Evolutionary conservation across 1,284 basidiomycete species (phyloP).

Genomic region (Hymenochaete sp.): DNA sequence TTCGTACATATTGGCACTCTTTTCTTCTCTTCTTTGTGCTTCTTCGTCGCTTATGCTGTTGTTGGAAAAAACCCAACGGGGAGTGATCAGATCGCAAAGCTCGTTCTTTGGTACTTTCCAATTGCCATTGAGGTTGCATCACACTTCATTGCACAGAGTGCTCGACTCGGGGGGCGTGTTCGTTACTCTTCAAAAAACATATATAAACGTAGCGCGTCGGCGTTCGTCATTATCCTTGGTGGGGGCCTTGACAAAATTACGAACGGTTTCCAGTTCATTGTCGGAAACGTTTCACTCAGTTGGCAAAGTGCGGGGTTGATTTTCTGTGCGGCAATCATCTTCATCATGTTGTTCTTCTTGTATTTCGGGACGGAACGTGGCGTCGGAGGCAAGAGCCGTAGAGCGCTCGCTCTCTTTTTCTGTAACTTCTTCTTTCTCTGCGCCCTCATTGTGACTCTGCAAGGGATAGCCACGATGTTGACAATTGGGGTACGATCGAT

Average conservation of each 20-base stretch:
- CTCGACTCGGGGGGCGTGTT: not conserved
- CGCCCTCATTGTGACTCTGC: constrained; percentile 16
- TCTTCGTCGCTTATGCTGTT: constrained; percentile 12
- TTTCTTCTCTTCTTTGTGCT: constrained; percentile 11
- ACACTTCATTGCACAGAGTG: constrained; percentile 6
- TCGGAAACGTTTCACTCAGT: constrained; percentile 10
- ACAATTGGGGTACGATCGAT: constrained; percentile 12
- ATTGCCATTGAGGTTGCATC: constrained; percentile 13
- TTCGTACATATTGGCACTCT: constrained; percentile 15
- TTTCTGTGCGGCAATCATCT: constrained; percentile 6
- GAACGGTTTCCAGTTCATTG: constrained; percentile 10
- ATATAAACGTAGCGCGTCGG: constrained; percentile 1
- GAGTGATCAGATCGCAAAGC: constrained; percentile 9
- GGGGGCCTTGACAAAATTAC: constrained; percentile 15
- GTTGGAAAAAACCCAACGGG: not conserved
- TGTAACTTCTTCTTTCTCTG: constrained; percentile 15
- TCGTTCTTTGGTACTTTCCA: constrained; percentile 16
- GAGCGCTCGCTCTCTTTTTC: constrained; percentile 12
- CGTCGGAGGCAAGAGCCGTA: not conserved
- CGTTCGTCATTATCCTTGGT: constrained; percentile 11
- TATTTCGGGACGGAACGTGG: constrained; percentile 9
- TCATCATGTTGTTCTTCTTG: constrained; percentile 4
- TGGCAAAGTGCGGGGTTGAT: constrained; percentile 3
- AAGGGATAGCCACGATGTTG: constrained; percentile 10
- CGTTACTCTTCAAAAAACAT: constrained; percentile 4